phyloP scores from a whole-genome alignment of 176 grass and related monocot genomes.

The Aegilops umbellulata region DNA sequence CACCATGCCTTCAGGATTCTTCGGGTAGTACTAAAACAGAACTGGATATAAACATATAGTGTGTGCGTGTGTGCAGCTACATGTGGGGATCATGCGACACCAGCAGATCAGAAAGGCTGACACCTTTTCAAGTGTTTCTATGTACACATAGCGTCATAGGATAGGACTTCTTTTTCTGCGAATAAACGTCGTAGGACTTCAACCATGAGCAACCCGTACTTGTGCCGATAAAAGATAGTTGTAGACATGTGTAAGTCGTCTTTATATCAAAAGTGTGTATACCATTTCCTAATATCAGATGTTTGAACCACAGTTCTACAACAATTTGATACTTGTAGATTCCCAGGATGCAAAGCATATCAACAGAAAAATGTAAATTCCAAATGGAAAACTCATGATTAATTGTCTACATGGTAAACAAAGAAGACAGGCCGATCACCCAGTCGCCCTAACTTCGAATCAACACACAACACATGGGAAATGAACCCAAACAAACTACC shows the following conservation, averaged over 20 bases:
- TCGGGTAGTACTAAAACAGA: too few species aligned
- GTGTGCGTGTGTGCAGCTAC: too few species aligned
- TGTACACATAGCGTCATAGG: too few species aligned
- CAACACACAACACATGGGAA: slow-evolving; percentile 27
- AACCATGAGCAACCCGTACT: too few species aligned
- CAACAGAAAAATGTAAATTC: slow-evolving; percentile 18
- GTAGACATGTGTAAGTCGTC: background rate
- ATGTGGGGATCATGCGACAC: too few species aligned
- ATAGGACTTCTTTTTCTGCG: too few species aligned
- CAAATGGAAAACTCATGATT: background rate
- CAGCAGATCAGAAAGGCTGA: too few species aligned
- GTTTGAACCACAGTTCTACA: background rate
- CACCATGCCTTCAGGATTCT: too few species aligned
- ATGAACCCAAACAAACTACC: slow-evolving; percentile 44
- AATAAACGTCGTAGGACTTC: too few species aligned
- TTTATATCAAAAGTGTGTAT: background rate
- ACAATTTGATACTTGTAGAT: background rate
- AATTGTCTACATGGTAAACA: slow-evolving; percentile 27
- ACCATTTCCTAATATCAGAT: background rate
- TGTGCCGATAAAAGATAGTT: too few species aligned
- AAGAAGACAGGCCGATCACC: background rate
- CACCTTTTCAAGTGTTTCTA: too few species aligned
- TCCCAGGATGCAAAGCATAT: background rate
- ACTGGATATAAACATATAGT: too few species aligned
- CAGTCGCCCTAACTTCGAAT: slow-evolving; percentile 21